phyloP scores from a whole-genome alignment of 257 asterid genomes.

The Gentiana straminea region DNA sequence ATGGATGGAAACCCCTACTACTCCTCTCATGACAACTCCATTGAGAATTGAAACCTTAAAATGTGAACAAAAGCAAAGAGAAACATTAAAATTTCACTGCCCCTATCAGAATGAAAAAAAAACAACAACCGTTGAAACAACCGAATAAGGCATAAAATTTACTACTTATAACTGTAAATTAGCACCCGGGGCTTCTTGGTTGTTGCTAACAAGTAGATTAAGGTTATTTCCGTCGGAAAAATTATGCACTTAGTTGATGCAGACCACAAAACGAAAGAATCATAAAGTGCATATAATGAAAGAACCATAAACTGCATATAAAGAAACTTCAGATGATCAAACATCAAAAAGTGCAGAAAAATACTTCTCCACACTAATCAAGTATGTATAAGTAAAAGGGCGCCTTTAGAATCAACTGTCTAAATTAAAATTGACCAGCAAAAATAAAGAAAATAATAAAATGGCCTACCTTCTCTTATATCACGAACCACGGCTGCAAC shows the following conservation, averaged over 20 bases:
- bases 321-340: too few relatives aligned
- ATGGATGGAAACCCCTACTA: conserved; percentile 80
- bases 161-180: conserved; percentile 1
- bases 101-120: not conserved
- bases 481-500: conserved; percentile 61
- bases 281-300: not conserved
- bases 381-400: too few relatives aligned
- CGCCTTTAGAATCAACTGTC: too few relatives aligned
- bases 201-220: conserved; percentile 80
- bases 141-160: too few relatives aligned
- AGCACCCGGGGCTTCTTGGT: conserved; percentile 76
- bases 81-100: not conserved
- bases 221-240: conserved; percentile 45
- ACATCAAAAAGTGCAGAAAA: not conserved
- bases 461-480: conserved; percentile 35
- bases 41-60: conserved; percentile 77
- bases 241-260: conserved; percentile 41
- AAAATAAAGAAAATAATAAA: not conserved
- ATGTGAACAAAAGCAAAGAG: not conserved
- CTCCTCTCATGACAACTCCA: conserved; percentile 97
- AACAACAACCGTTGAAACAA: not conserved
- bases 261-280: not conserved
- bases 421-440: not conserved
- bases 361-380: too few relatives aligned
- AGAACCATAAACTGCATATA: too few relatives aligned